Evolutionary conservation across 257 asterid genomes (phyloP).

Genomic region (Solanum bulbocastanum): DNA sequence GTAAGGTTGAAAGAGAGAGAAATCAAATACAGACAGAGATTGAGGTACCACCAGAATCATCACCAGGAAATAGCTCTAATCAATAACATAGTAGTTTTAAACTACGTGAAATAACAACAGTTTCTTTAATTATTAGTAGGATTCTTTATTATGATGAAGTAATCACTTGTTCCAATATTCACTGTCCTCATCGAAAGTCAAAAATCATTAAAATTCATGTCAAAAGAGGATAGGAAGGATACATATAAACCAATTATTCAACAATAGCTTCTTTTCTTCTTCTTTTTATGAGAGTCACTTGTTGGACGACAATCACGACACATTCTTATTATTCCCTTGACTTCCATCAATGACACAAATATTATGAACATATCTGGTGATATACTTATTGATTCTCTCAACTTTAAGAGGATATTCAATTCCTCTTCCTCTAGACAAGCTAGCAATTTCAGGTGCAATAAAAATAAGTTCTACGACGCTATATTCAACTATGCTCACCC

Average conservation of each 20-base stretch:
- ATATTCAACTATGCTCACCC: not conserved
- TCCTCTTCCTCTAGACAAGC: not conserved
- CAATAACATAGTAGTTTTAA: not conserved
- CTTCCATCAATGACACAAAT: not conserved
- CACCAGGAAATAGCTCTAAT: not conserved
- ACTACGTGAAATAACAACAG: not conserved
- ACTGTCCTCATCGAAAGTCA: not conserved
- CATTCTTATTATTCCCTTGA: not conserved
- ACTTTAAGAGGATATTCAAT: not conserved
- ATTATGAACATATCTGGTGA: not conserved
- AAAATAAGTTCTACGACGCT: not conserved
- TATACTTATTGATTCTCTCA: not conserved
- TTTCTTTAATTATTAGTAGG: not conserved
- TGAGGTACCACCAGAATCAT: not conserved
- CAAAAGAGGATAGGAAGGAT: not conserved
- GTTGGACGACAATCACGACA: not conserved
- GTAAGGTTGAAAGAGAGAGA: not conserved
- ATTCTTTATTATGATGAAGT: not conserved
- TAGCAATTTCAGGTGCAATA: not conserved
- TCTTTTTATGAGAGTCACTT: not conserved
- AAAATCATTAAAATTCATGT: not conserved
- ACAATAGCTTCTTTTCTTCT: not conserved
- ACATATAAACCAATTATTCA: not conserved
- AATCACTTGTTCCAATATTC: not conserved
- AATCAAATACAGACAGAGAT: not conserved